phyloP scores from a whole-genome alignment of 2,329 filamentous ascomycete species.

The Xylaria multiplex region DNA sequence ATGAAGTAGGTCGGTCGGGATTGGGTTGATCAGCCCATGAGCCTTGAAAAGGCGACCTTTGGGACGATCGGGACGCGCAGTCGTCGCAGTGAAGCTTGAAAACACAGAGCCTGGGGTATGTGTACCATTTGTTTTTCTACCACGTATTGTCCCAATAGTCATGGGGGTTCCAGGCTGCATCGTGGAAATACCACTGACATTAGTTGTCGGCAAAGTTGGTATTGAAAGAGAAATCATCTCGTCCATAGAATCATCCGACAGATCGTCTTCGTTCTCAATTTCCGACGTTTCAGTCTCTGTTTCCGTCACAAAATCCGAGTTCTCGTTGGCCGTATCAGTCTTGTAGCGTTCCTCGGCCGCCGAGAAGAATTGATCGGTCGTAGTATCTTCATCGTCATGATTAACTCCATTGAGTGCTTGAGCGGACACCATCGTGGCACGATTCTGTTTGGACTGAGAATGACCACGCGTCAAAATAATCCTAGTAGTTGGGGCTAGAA shows the following conservation, averaged over 20 bases:
- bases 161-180: conserved; percentile 84
- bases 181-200: conserved; percentile 81
- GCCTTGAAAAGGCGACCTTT: conserved; percentile 85
- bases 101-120: conserved; percentile 88
- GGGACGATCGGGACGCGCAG: conserved; percentile 76
- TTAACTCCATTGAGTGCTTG: conserved; percentile 67
- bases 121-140: conserved; percentile 73
- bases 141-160: conserved; percentile 74
- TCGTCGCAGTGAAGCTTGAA: conserved; percentile 87
- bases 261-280: conserved; percentile 73
- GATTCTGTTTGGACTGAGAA: conserved; percentile 64
- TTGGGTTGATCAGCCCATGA: conserved; percentile 75
- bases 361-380: conserved; percentile 92
- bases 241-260: conserved; percentile 91
- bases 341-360: conserved; percentile 82
- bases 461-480: conserved; percentile 80
- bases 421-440: conserved; percentile 58
- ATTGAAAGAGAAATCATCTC: conserved; percentile 91
- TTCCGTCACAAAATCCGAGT: conserved; percentile 68
- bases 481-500: conserved; percentile 79
- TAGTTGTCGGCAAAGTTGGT: conserved; percentile 79
- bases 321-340: conserved; percentile 67
- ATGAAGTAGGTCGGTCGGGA: conserved; percentile 82
- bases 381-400: conserved; percentile 81
- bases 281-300: conserved; percentile 71